Evolutionary conservation across 2,329 filamentous ascomycete genomes (phyloP), one percentile per base, ranked within the genome.

Genomic region (Pestalotiopsis sp.): DNA sequence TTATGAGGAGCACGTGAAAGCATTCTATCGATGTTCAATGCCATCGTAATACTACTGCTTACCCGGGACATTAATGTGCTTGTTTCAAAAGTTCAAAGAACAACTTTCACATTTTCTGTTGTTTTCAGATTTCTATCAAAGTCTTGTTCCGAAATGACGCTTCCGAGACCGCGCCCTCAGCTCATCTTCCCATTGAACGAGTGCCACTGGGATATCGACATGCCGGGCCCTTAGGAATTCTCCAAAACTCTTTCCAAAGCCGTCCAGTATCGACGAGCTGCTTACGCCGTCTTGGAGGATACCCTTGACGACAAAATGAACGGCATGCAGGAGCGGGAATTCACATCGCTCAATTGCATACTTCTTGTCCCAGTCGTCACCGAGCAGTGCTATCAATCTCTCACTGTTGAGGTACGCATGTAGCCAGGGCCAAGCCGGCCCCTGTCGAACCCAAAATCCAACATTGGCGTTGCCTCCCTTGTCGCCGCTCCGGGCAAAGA

Each of bases 171-270:
- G 5, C 2, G 1, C 17, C 12, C 60, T 27, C 20, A 63, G n/a
- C 14, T 36, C 45, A 4, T 74, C 68, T 63, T 78, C 76, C 3
- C 27, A 63, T 23, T 71, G 38, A 1, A 77, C 70, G 57, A 78
- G 70, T 7, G 72, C 70, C 11, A 25, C 36, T 0, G 78, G 78
- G 57, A 80, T 23, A n/a, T 75, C 75, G 20, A 78, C 75, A 12
- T 74, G 62, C 36, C 76, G 75, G 9, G 72, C 74, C 20, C 78
- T 74, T 41, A 87, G 72, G 74, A 83, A 87, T 77, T 87, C 85
- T 14, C 80, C 83, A 72, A 87, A 82, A 0, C 84, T 84, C 73
- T 88, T 88, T 2, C 81, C 86, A 71, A 87, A 81, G 2, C 80
- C 79, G 75, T 87, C 85, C 23, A 88, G 68, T 27, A 82, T 74